Conservation (phyloP, 2,329 filamentous ascomycete species). For the Aspergillus tubingensis region DNA sequence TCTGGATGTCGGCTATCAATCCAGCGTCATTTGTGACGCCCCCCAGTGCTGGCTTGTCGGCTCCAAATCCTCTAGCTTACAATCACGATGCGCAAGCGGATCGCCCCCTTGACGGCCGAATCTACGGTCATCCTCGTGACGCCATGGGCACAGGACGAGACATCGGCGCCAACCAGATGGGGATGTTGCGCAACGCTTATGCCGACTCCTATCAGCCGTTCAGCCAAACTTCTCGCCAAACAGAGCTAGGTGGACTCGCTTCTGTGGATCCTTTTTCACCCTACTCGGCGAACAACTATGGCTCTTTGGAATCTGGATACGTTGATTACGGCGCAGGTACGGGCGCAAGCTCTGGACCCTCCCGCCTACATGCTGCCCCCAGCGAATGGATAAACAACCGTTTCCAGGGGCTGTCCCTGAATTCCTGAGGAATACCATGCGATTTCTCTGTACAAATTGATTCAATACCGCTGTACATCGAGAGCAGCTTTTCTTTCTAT, state of each 20-base stretch:
- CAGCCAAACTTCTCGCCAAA: constrained; percentile 33
- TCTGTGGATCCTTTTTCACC: constrained; percentile 40
- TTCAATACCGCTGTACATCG: not conserved
- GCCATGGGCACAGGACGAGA: constrained; percentile 33
- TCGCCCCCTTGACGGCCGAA: constrained; percentile 42
- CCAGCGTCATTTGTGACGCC: constrained; percentile 85
- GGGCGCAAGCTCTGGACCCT: constrained; percentile 38
- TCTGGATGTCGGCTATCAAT: constrained; percentile 99
- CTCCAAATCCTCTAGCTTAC: constrained; percentile 67
- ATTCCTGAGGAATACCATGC: constrained; percentile 48
- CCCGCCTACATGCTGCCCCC: constrained; percentile 36
- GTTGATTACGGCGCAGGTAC: constrained; percentile 33
- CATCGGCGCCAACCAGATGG: constrained; percentile 28
- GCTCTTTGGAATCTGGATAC: constrained; percentile 41
- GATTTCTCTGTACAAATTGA: constrained; percentile 1
- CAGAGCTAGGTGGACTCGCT: constrained; percentile 34
- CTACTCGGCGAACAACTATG: constrained; percentile 35
- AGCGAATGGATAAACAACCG: constrained; percentile 62
- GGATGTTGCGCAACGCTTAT: constrained; percentile 37
- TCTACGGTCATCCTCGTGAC: constrained; percentile 35
- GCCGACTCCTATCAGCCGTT: constrained; percentile 42
- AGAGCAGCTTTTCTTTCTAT: not conserved
- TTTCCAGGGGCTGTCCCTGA: constrained; percentile 73
- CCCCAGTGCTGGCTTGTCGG: constrained; percentile 70
- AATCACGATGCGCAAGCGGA: constrained; percentile 41